phyloP scores from a whole-genome alignment of 768 basidiomycete species.

The Psilocybe sp. region DNA sequence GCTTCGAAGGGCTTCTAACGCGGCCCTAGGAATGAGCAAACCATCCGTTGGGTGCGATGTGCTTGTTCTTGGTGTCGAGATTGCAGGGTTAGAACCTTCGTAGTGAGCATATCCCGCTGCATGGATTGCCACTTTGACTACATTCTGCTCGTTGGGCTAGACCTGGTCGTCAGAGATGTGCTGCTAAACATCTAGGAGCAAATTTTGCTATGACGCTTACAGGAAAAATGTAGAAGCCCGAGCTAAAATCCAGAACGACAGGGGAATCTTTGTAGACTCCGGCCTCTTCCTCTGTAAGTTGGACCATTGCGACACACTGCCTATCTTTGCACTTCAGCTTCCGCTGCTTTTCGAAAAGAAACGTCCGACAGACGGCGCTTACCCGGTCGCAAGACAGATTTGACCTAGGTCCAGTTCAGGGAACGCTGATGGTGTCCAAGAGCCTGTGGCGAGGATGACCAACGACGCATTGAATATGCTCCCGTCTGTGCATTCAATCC shows the following conservation, averaged over 20 bases:
- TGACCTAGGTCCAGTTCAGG: constrained; percentile 50
- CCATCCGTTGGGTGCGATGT: constrained; percentile 57
- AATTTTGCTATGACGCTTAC: constrained; percentile 35
- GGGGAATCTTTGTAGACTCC: constrained; percentile 57
- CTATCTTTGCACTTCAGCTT: constrained; percentile 36
- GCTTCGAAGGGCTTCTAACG: constrained; percentile 47
- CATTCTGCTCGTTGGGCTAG: constrained; percentile 64
- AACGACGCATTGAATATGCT: constrained; percentile 50
- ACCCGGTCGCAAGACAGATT: constrained; percentile 81
- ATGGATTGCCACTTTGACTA: constrained; percentile 82
- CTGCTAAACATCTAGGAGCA: background rate
- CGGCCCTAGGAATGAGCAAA: constrained; percentile 61
- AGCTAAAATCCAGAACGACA: constrained; percentile 69
- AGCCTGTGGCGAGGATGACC: constrained; percentile 71
- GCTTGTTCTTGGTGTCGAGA: constrained; percentile 80
- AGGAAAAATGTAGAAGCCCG: constrained; percentile 84
- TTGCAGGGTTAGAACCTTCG: constrained; percentile 25
- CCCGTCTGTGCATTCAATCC: constrained; percentile 65
- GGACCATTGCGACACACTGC: constrained; percentile 75
- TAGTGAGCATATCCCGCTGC: constrained; percentile 66
- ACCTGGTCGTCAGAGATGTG: background rate
- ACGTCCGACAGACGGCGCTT: constrained; percentile 13
- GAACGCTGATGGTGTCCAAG: constrained; percentile 85
- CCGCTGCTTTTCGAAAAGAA: background rate
- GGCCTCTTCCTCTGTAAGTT: constrained; percentile 70